Evolutionary conservation across 805 yeast species (phyloP).

Genomic region (Torulaspora microellipsoides): DNA sequence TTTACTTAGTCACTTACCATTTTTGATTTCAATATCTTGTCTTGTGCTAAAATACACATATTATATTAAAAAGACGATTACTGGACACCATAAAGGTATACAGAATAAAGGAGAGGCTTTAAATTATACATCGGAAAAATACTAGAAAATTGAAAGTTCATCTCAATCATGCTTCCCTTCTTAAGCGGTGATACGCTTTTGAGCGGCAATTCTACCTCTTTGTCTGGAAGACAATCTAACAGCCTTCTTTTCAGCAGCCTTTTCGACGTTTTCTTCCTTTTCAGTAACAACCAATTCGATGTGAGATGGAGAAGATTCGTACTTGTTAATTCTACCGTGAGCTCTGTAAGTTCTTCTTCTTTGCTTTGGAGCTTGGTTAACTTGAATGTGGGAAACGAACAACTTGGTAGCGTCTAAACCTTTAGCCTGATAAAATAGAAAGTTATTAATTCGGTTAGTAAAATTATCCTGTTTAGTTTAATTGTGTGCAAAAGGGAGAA

Average conservation of each 20-base stretch:
- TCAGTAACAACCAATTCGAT: conserved; percentile 96
- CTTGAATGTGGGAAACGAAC: conserved; percentile 97
- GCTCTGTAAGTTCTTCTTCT: conserved; percentile 99
- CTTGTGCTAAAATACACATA: no score
- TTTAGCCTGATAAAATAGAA: conserved; percentile 52
- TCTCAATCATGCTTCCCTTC: conserved; percentile 14
- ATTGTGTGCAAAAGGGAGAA: no score
- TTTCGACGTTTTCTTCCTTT: conserved; percentile 88
- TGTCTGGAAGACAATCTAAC: conserved; percentile 85
- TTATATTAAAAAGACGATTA: no score
- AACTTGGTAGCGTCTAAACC: conserved; percentile 95
- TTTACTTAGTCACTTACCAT: no score
- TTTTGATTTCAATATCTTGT: no score
- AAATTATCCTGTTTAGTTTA: neutral
- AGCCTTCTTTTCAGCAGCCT: conserved; percentile 69
- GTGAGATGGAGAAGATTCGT: conserved; percentile 98
- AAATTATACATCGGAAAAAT: conserved; percentile 14
- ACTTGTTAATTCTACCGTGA: conserved; percentile 99
- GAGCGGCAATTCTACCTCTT: conserved; percentile 84
- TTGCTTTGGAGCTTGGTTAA: conserved; percentile 99
- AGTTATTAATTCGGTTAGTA: conserved; percentile 9
- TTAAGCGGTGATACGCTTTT: conserved; percentile 78
- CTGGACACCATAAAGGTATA: neutral
- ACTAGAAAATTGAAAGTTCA: conserved; percentile 4
- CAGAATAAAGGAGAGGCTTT: conserved; percentile 9